Conservation (phyloP, 2,329 filamentous ascomycete species). For the Sphaerulina musiva region DNA sequence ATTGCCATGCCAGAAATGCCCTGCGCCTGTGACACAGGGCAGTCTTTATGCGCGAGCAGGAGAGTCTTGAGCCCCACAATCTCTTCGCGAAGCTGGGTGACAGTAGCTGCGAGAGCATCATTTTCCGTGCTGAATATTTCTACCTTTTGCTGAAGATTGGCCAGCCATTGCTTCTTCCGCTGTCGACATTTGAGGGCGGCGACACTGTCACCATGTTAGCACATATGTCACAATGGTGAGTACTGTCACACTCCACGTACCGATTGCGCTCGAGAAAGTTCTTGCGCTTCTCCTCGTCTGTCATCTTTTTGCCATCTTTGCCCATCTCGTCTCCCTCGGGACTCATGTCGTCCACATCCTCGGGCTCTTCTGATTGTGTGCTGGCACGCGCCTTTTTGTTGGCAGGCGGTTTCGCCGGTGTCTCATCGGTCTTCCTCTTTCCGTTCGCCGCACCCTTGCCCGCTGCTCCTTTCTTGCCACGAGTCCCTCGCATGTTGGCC, state of each 20-base stretch:
- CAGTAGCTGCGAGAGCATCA: slow-evolving; percentile 74
- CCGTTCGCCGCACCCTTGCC: slow-evolving; percentile 53
- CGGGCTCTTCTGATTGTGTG: slow-evolving; percentile 44
- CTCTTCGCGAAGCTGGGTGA: slow-evolving; percentile 80
- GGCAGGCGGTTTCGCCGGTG: slow-evolving; percentile 55
- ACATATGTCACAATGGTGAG: background rate
- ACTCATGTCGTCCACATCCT: slow-evolving; percentile 48
- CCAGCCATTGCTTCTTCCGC: slow-evolving; percentile 97
- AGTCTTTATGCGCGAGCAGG: slow-evolving; percentile 90
- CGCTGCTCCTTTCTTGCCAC: slow-evolving; percentile 59
- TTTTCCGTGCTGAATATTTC: slow-evolving; percentile 91
- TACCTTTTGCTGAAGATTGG: slow-evolving; percentile 88
- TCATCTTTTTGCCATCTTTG: slow-evolving; percentile 75
- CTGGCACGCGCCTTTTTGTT: slow-evolving; percentile 68
- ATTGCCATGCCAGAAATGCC: slow-evolving; percentile 53
- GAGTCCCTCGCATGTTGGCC: slow-evolving; percentile 54
- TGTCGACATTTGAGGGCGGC: slow-evolving; percentile 95
- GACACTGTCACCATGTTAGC: slow-evolving; percentile 55
- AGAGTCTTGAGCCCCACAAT: slow-evolving; percentile 92
- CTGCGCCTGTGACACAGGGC: slow-evolving; percentile 83
- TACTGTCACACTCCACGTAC: slow-evolving; percentile 48
- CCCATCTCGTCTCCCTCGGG: slow-evolving; percentile 41
- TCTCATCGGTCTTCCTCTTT: slow-evolving; percentile 72
- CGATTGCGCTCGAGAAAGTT: slow-evolving; percentile 96
- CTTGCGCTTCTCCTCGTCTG: slow-evolving; percentile 95